Conservation (phyloP, 2,329 filamentous ascomycete species). For the Penicillium sp. region DNA sequence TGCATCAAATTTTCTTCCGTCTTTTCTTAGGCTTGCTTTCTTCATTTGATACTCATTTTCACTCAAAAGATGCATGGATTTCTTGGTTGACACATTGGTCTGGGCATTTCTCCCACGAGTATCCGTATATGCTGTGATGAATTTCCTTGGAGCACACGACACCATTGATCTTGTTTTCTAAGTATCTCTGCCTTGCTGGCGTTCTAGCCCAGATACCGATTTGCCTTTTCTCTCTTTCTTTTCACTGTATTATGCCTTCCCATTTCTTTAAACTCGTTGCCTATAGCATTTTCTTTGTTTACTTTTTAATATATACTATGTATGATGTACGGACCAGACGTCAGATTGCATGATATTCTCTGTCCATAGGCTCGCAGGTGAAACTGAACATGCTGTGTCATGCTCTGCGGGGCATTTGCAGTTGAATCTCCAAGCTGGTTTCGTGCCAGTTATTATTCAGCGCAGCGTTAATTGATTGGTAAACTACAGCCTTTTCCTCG, state of each 20-base stretch:
- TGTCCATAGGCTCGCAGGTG: neutral
- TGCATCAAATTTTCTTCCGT: conserved; percentile 18
- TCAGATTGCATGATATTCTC: neutral
- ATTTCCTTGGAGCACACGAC: conserved; percentile 15
- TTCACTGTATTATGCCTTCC: neutral
- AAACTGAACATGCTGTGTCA: neutral
- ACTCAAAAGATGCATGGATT: conserved; percentile 12
- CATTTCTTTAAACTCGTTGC: conserved; percentile 6
- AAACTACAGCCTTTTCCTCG: neutral
- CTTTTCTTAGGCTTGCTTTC: conserved; percentile 18
- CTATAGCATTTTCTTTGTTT: neutral
- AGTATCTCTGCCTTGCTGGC: conserved; percentile 16
- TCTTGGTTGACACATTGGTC: conserved; percentile 17
- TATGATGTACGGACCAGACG: neutral
- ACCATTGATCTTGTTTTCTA: conserved; percentile 10
- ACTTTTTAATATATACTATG: neutral
- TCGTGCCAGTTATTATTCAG: neutral
- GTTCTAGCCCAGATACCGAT: conserved; percentile 29
- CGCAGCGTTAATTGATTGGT: neutral
- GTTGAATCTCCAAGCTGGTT: neutral
- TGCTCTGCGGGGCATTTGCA: neutral
- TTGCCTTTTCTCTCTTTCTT: conserved; percentile 16
- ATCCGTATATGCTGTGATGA: conserved; percentile 25
- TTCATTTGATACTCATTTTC: conserved; percentile 19
- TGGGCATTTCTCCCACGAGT: conserved; percentile 9